Percentiles rank a stretch among this genome's conserved stretches.
phyloP scores from a whole-genome alignment of 2,329 filamentous ascomycete species.

The Hypoxylon sp. region DNA sequence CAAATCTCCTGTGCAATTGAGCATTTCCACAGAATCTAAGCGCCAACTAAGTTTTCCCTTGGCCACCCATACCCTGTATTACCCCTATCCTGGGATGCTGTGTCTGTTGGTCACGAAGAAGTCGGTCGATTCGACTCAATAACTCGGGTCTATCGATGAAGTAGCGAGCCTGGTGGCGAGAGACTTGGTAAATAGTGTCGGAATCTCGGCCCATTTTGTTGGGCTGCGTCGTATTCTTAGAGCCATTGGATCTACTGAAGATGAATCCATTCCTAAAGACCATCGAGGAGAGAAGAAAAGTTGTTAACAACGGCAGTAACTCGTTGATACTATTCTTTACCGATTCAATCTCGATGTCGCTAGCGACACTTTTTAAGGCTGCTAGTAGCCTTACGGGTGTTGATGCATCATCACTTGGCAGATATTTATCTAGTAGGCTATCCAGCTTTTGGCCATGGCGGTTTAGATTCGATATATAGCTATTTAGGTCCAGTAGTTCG shows the following conservation, averaged over 20 bases:
- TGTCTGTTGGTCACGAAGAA: background rate
- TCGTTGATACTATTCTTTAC: constrained; percentile 9
- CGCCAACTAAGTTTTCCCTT: constrained; percentile 21
- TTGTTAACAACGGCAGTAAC: constrained; percentile 10
- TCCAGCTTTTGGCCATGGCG: constrained; percentile 7
- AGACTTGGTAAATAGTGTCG: constrained; percentile 6
- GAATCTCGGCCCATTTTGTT: background rate
- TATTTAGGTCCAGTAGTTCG: constrained; percentile 1
- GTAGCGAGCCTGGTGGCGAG: constrained; percentile 16
- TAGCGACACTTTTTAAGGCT: constrained; percentile 12
- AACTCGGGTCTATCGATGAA: constrained; percentile 14
- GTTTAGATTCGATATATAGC: constrained; percentile 15
- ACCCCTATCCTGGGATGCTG: constrained; percentile 9
- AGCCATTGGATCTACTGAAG: background rate
- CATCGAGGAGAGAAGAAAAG: constrained; percentile 16
- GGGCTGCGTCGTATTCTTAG: too few species aligned
- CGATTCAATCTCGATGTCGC: constrained; percentile 10
- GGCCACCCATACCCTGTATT: constrained; percentile 22
- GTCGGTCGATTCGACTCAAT: background rate
- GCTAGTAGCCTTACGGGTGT: constrained; percentile 4
- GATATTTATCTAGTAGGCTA: constrained; percentile 12
- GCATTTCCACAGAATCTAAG: constrained; percentile 12
- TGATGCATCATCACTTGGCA: constrained; percentile 10
- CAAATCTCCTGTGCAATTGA: background rate
- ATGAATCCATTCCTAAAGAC: background rate